phyloP scores from a whole-genome alignment of 805 yeast species.

The Hanseniaspora guilliermondii region DNA sequence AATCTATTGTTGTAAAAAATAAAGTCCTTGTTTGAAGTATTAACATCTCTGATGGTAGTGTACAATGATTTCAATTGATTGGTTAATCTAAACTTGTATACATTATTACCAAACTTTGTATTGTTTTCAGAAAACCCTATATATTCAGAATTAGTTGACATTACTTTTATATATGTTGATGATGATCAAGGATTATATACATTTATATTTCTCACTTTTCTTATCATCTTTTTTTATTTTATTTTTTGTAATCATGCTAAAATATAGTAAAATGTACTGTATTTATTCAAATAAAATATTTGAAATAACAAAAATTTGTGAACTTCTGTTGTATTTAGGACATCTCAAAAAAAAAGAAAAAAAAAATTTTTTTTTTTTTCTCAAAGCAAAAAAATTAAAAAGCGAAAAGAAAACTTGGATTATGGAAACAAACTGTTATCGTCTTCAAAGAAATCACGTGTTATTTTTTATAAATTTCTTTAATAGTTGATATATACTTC shows the following conservation, averaged over 20 bases:
- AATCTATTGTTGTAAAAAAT: conserved; percentile 92
- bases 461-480: too few relatives aligned
- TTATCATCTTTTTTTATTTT: background rate
- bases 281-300: too few relatives aligned
- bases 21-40: conserved; percentile 79
- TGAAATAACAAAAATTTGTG: too few relatives aligned
- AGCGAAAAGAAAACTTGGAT: too few relatives aligned
- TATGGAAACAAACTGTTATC: too few relatives aligned
- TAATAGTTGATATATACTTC: too few relatives aligned
- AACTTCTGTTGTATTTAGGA: too few relatives aligned
- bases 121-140: conserved; percentile 19
- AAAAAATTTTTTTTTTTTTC: too few relatives aligned
- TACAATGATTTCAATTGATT: conserved; percentile 80
- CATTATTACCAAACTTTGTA: conserved; percentile 28
- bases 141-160: background rate
- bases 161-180: conserved; percentile 22
- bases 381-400: too few relatives aligned
- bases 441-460: too few relatives aligned
- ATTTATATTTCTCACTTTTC: background rate
- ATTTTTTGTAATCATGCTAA: background rate
- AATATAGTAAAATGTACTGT: too few relatives aligned
- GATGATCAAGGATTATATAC: conserved; percentile 15
- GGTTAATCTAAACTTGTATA: conserved; percentile 66
- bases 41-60: conserved; percentile 75
- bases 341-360: too few relatives aligned